Evolutionary conservation across 2,329 filamentous ascomycete species (phyloP), one percentile per base, ranked within the genome.

Genomic region (Pseudogymnoascus verrucosus): DNA sequence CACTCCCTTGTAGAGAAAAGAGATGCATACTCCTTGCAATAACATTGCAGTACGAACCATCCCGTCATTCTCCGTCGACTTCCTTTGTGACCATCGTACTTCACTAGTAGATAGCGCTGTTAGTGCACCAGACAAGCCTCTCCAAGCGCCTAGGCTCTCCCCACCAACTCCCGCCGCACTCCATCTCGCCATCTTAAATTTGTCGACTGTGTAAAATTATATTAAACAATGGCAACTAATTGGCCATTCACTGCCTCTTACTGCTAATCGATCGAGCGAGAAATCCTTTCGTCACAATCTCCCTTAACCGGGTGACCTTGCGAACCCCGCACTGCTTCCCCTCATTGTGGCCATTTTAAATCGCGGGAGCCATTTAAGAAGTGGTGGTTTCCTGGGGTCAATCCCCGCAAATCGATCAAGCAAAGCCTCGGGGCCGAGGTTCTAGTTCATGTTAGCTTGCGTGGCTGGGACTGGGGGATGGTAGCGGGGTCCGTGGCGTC

Each of bases 361-460:
- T 34, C 28, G 51, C 28, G 10, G n/a, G 10, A 14, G 16, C 28
- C 51, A 57, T 57, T 34, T 16, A 16, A 34, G n/a, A n/a, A 11
- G 28, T 16, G 51, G 28, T 16, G 16, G 4, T 10, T 54, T 34
- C 10, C 16, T 57, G 51, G 16, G 28, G 28, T 21, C 21, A 5
- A 57, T 21, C 51, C 51, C 28, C n/a, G 51, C 51, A 57, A 57
- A 57, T 57, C 51, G 28, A 57, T 34, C n/a, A 34, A 57, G 34
- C 28, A 10, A 57, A 21, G 28, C 51, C 51, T 57, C 51, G 51
- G 51, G 51, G 28, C 51, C 51, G 51, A 57, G 51, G 51, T 34
- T 57, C 51, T 57, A 57, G 51, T 57, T 57, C 4, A 10, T 34
- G 10, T 57, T 57, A 57, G 51, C 51, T 19, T 34, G 10, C 10